These are phyloP conservation scores for Cichorium intybus DNA, from an alignment of 140 eudicot genomes.

Conservation along the genomic window DNA sequence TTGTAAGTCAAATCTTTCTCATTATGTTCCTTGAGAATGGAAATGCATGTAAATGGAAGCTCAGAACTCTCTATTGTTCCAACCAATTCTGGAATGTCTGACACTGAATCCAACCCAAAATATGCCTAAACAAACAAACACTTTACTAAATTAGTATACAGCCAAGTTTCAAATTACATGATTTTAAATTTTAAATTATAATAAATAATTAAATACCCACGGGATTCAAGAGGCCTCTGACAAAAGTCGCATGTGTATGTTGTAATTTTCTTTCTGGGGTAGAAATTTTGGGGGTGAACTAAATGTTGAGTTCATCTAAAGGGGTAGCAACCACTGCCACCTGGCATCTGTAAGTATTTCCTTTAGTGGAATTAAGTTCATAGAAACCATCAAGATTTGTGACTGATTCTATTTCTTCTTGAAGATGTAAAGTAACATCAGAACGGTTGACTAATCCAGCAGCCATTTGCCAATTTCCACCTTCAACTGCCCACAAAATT, in stretches of 20 bases:
- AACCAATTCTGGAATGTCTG: slow-evolving; percentile 71
- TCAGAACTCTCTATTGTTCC: slow-evolving; percentile 72
- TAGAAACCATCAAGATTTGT: slow-evolving; percentile 51
- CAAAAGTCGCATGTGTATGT: slow-evolving; percentile 84
- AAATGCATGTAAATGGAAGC: slow-evolving; percentile 83
- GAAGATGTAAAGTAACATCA: slow-evolving; percentile 69
- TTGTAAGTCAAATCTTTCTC: slow-evolving; percentile 71
- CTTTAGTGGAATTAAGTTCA: slow-evolving; percentile 71
- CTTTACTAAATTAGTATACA: slow-evolving; percentile 2
- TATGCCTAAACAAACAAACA: slow-evolving; percentile 55
- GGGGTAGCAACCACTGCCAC: slow-evolving; percentile 89
- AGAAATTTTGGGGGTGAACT: slow-evolving; percentile 57
- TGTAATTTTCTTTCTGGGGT: slow-evolving; percentile 79
- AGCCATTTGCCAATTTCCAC: slow-evolving; percentile 98
- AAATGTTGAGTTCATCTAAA: slow-evolving; percentile 64
- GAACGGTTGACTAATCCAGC: slow-evolving; percentile 79
- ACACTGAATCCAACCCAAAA: slow-evolving; percentile 59
- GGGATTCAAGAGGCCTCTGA: slow-evolving; percentile 83
- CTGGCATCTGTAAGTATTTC: slow-evolving; percentile 70
- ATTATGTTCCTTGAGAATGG: slow-evolving; percentile 60
- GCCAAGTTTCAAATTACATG: slow-evolving; percentile 10
- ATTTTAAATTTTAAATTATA: background rate
- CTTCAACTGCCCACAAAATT: slow-evolving; percentile 82
- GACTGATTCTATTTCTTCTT: slow-evolving; percentile 76
- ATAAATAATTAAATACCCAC: slow-evolving; percentile 39